Evolutionary conservation across 2,329 filamentous ascomycete genomes (phyloP).

Genomic region (Colletotrichum spinosum): DNA sequence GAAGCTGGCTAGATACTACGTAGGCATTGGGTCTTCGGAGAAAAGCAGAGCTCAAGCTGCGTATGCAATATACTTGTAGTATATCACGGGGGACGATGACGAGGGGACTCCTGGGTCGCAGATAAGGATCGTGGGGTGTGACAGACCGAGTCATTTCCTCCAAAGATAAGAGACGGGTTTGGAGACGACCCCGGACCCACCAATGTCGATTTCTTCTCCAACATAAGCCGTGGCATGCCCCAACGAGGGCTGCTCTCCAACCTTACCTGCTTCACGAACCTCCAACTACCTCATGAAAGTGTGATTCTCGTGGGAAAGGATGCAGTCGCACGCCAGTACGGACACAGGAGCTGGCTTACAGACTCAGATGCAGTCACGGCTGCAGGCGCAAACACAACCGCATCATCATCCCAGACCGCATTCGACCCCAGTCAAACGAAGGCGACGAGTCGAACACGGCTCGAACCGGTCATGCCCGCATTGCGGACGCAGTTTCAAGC

Average conservation of each 20-base stretch:
- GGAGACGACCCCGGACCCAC: conserved; percentile 24
- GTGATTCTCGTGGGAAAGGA: conserved; percentile 9
- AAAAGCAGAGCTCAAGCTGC: conserved; percentile 7
- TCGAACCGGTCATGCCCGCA: conserved; percentile 50
- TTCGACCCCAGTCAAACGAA: conserved; percentile 38
- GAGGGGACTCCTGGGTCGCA: not conserved
- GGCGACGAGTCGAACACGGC: conserved; percentile 38
- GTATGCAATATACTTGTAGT: too few relatives aligned
- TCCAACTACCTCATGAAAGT: conserved; percentile 20
- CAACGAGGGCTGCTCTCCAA: conserved; percentile 32
- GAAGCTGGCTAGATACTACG: conserved; percentile 21
- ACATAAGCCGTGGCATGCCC: conserved; percentile 34
- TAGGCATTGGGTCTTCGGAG: not conserved
- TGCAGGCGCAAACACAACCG: conserved; percentile 30
- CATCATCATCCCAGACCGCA: conserved; percentile 31
- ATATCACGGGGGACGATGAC: not conserved
- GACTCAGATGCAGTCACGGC: conserved; percentile 13
- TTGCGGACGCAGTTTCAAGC: conserved; percentile 57
- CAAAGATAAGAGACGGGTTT: conserved; percentile 29
- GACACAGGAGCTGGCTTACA: conserved; percentile 3
- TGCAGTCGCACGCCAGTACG: conserved; percentile 31
- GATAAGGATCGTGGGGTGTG: conserved; percentile 19
- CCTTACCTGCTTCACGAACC: conserved; percentile 18
- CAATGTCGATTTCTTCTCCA: conserved; percentile 27
- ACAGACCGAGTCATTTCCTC: conserved; percentile 29